A percentile compares a stretch with the other conserved stretches of the same genome.
These are phyloP conservation scores for Solanum neorickii DNA, from an alignment of 257 asterid genomes.

Conservation along the genomic window DNA sequence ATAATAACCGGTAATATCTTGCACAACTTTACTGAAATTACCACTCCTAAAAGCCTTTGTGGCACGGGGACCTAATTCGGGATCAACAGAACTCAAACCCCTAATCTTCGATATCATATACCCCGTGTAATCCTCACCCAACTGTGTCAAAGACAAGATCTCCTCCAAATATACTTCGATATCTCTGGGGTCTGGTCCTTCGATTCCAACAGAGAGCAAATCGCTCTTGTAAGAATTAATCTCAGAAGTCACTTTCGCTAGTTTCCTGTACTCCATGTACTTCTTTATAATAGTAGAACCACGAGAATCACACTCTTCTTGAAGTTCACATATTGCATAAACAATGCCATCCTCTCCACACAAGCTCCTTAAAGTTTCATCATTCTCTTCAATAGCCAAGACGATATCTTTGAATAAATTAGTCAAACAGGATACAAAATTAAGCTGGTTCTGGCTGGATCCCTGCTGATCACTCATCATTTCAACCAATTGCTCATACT, in stretches of 20 bases:
- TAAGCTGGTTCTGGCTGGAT: constrained; percentile 20
- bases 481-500: constrained; percentile 68
- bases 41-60: constrained; percentile 93
- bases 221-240: constrained; percentile 77
- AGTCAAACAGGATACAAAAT: constrained; percentile 65
- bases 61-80: constrained; percentile 75
- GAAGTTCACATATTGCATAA: constrained; percentile 85
- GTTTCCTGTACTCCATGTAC: constrained; percentile 67
- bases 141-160: constrained; percentile 66
- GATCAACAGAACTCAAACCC: constrained; percentile 73
- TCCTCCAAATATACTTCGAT: constrained; percentile 84
- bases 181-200: constrained; percentile 93
- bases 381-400: constrained; percentile 80
- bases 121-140: constrained; percentile 91
- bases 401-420: constrained; percentile 85
- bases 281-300: constrained; percentile 69
- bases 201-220: constrained; percentile 51
- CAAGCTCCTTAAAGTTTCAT: constrained; percentile 58
- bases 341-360: constrained; percentile 96
- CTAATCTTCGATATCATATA: constrained; percentile 77
- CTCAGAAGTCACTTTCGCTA: constrained; percentile 63
- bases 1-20: constrained; percentile 81
- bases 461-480: constrained; percentile 25
- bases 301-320: constrained; percentile 87
- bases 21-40: constrained; percentile 69